Evolutionary conservation across 345 rosid species (phyloP).

Genomic region (Melaleuca alternifolia): DNA sequence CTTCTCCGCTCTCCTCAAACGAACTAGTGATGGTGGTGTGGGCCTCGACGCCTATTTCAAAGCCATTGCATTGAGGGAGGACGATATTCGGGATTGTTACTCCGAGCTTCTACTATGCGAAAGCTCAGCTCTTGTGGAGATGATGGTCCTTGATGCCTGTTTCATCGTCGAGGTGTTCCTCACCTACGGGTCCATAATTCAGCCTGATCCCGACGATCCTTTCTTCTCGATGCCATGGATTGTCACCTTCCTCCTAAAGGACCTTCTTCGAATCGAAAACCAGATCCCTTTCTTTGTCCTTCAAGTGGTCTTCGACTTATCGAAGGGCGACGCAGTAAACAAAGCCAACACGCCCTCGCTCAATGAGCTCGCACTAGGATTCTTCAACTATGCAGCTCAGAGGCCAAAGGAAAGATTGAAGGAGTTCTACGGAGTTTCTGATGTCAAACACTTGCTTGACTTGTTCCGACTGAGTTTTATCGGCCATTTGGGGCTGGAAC

Average conservation of each 20-base stretch:
- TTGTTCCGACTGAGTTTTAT: slow-evolving; percentile 23
- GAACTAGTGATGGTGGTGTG: too few relatives aligned
- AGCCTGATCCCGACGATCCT: slow-evolving; percentile 28
- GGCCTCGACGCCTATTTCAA: too few relatives aligned
- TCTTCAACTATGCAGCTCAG: too few relatives aligned
- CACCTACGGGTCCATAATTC: slow-evolving; percentile 11
- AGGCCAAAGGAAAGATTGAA: too few relatives aligned
- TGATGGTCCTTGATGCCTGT: slow-evolving; percentile 59
- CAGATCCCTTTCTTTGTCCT: slow-evolving; percentile 47
- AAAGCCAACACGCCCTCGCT: too few relatives aligned
- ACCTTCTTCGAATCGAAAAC: slow-evolving; percentile 43
- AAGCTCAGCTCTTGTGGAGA: slow-evolving; percentile 13
- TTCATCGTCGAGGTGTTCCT: slow-evolving; percentile 38
- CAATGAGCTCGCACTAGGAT: too few relatives aligned
- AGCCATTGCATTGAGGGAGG: too few relatives aligned
- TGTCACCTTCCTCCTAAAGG: slow-evolving; percentile 16
- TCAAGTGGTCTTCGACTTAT: slow-evolving; percentile 9
- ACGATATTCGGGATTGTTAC: slow-evolving; percentile 12
- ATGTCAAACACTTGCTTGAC: slow-evolving; percentile 34
- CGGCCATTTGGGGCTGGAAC: not conserved
- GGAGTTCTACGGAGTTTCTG: not conserved
- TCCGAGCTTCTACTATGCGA: slow-evolving; percentile 8
- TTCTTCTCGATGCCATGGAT: slow-evolving; percentile 36
- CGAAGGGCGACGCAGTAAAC: too few relatives aligned
- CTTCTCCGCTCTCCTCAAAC: too few relatives aligned